Conservation (phyloP, 2,329 filamentous ascomycete species). For the Phialocephala subalpina region DNA sequence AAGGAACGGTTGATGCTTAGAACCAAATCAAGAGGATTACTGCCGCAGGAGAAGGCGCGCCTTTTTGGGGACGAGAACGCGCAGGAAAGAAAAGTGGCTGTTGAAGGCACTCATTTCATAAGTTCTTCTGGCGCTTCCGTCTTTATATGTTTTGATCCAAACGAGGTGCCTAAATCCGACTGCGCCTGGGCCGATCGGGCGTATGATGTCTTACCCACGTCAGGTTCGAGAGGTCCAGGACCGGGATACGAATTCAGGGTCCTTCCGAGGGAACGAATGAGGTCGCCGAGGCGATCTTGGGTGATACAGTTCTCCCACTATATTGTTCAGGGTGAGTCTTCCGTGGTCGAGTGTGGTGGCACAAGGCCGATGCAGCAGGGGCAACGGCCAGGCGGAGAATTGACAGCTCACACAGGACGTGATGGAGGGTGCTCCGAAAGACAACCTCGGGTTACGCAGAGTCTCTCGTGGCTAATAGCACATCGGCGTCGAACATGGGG, state of each 20-base stretch:
- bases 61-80: neutral
- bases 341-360: constrained; percentile 24
- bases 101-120: constrained; percentile 9
- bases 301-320: neutral
- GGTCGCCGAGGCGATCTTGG: constrained; percentile 14
- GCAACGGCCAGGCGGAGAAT: neutral
- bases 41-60: neutral
- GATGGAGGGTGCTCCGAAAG: neutral
- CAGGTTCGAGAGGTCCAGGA: constrained; percentile 13
- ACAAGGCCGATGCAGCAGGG: constrained; percentile 28
- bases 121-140: neutral
- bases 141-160: neutral
- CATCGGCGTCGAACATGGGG: neutral
- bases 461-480: neutral
- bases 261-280: constrained; percentile 14
- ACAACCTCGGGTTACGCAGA: neutral
- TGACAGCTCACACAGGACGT: constrained; percentile 15
- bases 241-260: constrained; percentile 12
- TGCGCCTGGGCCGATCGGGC: constrained; percentile 24
- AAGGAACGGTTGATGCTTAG: neutral
- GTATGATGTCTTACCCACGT: constrained; percentile 26
- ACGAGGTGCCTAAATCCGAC: constrained; percentile 3
- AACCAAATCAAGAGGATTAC: neutral
- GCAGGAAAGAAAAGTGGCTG: constrained; percentile 1
- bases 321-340: neutral